phyloP scores from a whole-genome alignment of 1,284 basidiomycete genomes.

The Apiotrichum domesticum region DNA sequence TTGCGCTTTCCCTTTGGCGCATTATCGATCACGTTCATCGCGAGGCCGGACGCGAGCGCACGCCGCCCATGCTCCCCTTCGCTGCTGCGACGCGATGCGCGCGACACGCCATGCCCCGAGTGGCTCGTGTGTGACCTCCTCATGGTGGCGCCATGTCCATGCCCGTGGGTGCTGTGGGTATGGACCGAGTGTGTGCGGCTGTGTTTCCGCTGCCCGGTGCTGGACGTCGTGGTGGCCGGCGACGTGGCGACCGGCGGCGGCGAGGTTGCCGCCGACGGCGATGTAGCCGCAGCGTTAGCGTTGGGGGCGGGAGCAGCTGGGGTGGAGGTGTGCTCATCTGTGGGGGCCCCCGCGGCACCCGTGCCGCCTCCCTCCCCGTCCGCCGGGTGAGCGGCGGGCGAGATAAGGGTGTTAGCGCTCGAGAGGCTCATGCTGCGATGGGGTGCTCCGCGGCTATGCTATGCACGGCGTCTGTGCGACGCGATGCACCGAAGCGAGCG shows the following conservation, averaged over 20 bases:
- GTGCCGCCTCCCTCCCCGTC: background rate
- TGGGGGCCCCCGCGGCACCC: background rate
- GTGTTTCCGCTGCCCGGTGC: conserved; percentile 4
- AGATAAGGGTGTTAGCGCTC: conserved; percentile 38
- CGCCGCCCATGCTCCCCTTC: conserved; percentile 36
- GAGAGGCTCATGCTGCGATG: conserved; percentile 29
- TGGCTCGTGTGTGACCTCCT: conserved; percentile 2
- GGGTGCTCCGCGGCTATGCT: background rate
- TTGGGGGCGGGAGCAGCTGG: background rate
- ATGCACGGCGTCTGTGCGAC: too few relatives aligned
- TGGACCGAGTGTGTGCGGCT: conserved; percentile 3
- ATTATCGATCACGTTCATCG: conserved; percentile 35
- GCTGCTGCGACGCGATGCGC: conserved; percentile 17
- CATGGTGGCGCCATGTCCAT: background rate
- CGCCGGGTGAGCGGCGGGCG: conserved; percentile 16
- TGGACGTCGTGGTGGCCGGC: background rate
- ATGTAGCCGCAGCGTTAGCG: background rate
- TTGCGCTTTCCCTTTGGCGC: conserved; percentile 23
- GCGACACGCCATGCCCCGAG: conserved; percentile 9
- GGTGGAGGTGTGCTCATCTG: too few relatives aligned
- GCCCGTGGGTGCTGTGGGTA: conserved; percentile 2
- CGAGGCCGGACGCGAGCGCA: conserved; percentile 33
- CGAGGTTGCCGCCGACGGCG: background rate
- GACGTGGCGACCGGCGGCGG: background rate
- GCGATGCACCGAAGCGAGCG: too few relatives aligned